phyloP scores from a whole-genome alignment of 257 asterid species.

The Nicotiana obtusifolia region DNA sequence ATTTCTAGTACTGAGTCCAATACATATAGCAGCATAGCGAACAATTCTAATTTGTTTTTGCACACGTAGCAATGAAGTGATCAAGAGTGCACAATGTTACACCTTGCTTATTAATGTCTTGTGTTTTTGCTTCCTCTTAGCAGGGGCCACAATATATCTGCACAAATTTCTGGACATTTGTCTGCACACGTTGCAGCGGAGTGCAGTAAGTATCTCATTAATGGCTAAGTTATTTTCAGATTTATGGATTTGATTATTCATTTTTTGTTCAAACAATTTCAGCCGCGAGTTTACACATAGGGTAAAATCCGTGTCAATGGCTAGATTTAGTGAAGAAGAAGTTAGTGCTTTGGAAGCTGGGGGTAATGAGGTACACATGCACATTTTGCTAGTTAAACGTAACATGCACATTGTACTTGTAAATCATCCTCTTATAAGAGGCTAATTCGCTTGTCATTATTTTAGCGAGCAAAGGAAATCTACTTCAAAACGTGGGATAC shows the following conservation, averaged over 20 bases:
- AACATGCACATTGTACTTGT: background rate
- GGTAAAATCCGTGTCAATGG: slow-evolving; percentile 88
- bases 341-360: slow-evolving; percentile 68
- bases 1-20: background rate
- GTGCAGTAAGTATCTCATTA: slow-evolving; percentile 70
- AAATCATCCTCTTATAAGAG: background rate
- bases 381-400: background rate
- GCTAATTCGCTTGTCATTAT: background rate
- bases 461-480: slow-evolving; percentile 64
- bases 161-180: slow-evolving; percentile 85
- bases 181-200: slow-evolving; percentile 89
- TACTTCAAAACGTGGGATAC: slow-evolving; percentile 84
- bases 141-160: slow-evolving; percentile 98
- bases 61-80: no score
- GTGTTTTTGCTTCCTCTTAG: slow-evolving; percentile 4
- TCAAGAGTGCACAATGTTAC: no score
- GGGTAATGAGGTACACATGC: slow-evolving; percentile 67
- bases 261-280: slow-evolving; percentile 17
- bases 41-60: no score
- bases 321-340: slow-evolving; percentile 73
- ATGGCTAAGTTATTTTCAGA: background rate
- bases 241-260: slow-evolving; percentile 1
- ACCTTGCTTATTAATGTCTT: background rate
- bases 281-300: slow-evolving; percentile 91
- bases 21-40: no score